Percentiles rank a stretch among this genome's conserved stretches.
Conservation (phyloP, 257 asterid species). For the Ilex asprella region DNA sequence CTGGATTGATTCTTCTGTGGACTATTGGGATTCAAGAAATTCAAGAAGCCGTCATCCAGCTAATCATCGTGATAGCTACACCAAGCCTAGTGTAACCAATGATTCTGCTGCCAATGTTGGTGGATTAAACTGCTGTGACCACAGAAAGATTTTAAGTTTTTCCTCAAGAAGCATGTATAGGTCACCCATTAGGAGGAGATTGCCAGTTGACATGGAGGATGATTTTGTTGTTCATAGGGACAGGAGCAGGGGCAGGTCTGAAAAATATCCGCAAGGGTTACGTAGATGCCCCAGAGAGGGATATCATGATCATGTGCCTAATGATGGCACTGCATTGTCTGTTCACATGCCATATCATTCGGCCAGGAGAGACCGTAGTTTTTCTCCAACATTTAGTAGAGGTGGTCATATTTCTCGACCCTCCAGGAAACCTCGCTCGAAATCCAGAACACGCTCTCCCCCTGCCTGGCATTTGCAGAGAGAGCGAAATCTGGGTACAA, state of each 20-base stretch:
- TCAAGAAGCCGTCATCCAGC: background rate
- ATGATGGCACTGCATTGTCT: background rate
- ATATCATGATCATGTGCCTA: background rate
- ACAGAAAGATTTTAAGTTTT: background rate
- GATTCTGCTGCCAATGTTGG: background rate
- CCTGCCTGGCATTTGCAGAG: conserved; percentile 51
- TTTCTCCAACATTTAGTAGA: conserved; percentile 16
- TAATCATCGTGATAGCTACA: background rate
- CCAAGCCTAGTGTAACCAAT: background rate
- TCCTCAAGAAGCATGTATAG: background rate
- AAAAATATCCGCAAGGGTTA: background rate
- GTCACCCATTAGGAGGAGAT: background rate
- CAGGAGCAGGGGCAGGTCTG: background rate
- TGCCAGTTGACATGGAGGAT: background rate
- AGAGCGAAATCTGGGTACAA: conserved; percentile 32
- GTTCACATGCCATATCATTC: background rate
- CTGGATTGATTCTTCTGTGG: background rate
- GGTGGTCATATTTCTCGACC: conserved; percentile 19
- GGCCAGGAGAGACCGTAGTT: background rate
- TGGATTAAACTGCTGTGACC: background rate
- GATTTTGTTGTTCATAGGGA: background rate
- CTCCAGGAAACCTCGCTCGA: conserved; percentile 59
- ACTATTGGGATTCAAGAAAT: too few species aligned
- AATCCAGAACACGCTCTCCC: conserved; percentile 85
- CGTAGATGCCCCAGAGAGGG: background rate